phyloP scores from a whole-genome alignment of 805 yeast genomes.

The Pichia occidentalis region DNA sequence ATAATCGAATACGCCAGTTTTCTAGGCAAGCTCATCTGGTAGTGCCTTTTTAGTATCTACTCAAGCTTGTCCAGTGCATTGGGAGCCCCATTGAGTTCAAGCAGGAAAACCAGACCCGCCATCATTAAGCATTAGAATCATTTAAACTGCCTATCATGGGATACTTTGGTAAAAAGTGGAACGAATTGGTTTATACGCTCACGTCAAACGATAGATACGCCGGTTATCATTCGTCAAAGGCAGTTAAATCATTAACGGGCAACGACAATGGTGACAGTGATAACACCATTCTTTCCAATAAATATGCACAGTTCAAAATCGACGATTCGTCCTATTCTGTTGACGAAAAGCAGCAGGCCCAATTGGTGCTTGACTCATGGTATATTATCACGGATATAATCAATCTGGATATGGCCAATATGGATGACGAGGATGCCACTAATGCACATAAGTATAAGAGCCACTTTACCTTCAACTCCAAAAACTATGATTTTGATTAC shows the following conservation, averaged over 20 bases:
- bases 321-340: slow-evolving; percentile 4
- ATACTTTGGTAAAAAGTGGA: slow-evolving; percentile 35
- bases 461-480: background rate
- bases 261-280: slow-evolving; percentile 16
- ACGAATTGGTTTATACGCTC: slow-evolving; percentile 55
- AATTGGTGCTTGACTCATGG: slow-evolving; percentile 11
- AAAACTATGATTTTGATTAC: slow-evolving; percentile 48
- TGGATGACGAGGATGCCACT: too few species aligned
- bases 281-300: background rate
- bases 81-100: too few species aligned
- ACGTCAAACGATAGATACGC: slow-evolving; percentile 67
- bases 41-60: too few species aligned
- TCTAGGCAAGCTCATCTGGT: too few species aligned
- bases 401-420: slow-evolving; percentile 23
- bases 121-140: too few species aligned
- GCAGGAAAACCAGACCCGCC: too few species aligned
- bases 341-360: slow-evolving; percentile 12
- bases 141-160: slow-evolving; percentile 8
- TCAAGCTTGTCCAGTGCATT: too few species aligned
- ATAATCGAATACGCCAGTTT: too few species aligned
- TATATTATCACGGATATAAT: slow-evolving; percentile 71
- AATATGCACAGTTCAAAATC: background rate
- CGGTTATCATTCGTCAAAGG: slow-evolving; percentile 40
- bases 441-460: too few species aligned
- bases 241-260: slow-evolving; percentile 16